Evolutionary conservation across 805 yeast genomes (phyloP).

Genomic region (Metschnikowia henanensis): DNA sequence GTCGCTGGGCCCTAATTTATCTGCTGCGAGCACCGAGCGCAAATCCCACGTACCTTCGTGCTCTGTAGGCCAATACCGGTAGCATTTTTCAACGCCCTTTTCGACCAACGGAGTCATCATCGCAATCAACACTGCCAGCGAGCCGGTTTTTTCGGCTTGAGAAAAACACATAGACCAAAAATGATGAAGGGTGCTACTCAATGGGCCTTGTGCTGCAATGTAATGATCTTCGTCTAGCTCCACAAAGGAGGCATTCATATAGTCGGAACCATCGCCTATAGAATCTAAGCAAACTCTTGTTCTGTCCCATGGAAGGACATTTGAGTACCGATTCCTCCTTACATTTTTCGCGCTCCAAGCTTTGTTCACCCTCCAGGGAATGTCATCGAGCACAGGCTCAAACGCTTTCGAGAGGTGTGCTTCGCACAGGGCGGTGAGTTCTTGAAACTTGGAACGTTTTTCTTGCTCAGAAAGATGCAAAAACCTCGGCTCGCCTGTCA

Average conservation of each 20-base stretch:
- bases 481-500: constrained; percentile 7
- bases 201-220: constrained; percentile 92
- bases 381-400: constrained; percentile 1
- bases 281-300: constrained; percentile 47
- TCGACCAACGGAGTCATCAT: constrained; percentile 38
- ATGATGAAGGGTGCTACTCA: constrained; percentile 69
- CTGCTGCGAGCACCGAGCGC: constrained; percentile 17
- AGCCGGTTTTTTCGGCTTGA: constrained; percentile 28
- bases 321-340: constrained; percentile 52
- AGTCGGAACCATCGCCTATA: constrained; percentile 22
- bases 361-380: constrained; percentile 12
- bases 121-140: constrained; percentile 29
- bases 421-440: constrained; percentile 10
- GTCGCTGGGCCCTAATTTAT: constrained; percentile 22
- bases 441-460: constrained; percentile 10
- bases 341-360: constrained; percentile 13
- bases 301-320: constrained; percentile 66
- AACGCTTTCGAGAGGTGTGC: constrained; percentile 14
- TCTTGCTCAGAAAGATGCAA: constrained; percentile 9
- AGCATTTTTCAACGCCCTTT: constrained; percentile 16
- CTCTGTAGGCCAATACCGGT: constrained; percentile 25
- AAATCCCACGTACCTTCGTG: constrained; percentile 21
- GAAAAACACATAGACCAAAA: constrained; percentile 64
- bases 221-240: constrained; percentile 31
- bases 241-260: constrained; percentile 42